phyloP scores from a whole-genome alignment of 106 monocot genomes.

The Phalaenopsis aphrodite region DNA sequence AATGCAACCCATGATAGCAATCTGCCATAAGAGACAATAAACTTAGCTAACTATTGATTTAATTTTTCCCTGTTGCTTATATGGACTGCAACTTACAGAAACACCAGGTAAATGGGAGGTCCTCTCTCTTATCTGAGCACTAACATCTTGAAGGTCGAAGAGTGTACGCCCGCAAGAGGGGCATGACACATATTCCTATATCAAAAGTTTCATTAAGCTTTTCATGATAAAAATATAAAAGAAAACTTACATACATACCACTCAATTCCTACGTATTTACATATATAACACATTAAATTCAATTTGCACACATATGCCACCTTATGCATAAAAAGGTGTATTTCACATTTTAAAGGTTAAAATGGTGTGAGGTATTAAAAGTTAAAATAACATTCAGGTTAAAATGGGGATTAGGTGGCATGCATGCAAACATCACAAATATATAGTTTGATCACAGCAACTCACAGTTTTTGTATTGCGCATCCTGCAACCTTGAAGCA shows the following conservation, averaged over 20 bases:
- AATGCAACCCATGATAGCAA: constrained; percentile 99
- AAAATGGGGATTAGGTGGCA: no score
- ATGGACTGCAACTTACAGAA: constrained; percentile 43
- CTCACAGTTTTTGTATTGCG: constrained; percentile 99
- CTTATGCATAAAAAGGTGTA: no score
- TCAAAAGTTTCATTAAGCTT: constrained; percentile 5
- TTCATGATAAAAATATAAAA: not conserved
- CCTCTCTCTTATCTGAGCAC: constrained; percentile 93
- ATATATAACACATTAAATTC: no score
- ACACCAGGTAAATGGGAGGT: constrained; percentile 96
- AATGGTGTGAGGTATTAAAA: no score
- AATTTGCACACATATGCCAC: no score
- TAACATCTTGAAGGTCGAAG: constrained; percentile 96
- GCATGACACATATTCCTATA: constrained; percentile 97
- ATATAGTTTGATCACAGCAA: not conserved
- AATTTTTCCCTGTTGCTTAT: not conserved
- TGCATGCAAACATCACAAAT: no score
- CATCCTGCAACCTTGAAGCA: constrained; percentile 99
- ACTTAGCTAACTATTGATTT: not conserved
- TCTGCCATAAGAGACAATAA: constrained; percentile 35
- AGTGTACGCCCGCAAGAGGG: constrained; percentile 96
- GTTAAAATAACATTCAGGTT: no score
- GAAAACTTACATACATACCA: no score
- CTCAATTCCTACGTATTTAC: no score
- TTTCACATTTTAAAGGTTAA: no score